phyloP scores from a whole-genome alignment of 2,329 filamentous ascomycete genomes.

The Coniochaeta sp. region DNA sequence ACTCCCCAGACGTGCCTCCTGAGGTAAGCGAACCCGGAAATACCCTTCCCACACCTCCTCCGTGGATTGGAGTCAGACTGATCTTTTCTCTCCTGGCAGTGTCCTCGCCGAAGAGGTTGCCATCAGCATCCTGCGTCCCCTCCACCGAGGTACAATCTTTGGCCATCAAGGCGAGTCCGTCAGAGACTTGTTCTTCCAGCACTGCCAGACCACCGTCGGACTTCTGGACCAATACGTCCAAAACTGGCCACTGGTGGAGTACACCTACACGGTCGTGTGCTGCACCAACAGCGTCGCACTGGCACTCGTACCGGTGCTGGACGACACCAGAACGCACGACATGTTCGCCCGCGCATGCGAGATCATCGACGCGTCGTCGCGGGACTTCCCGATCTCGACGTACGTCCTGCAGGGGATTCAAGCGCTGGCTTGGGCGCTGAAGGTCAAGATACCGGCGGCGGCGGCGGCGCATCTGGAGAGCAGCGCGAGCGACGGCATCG shows the following conservation, averaged over 20 bases:
- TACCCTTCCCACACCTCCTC: not conserved
- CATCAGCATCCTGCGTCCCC: constrained; percentile 1
- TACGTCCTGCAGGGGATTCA: not conserved
- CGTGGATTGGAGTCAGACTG: not conserved
- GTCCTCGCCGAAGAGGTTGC: not conserved
- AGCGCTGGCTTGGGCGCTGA: constrained; percentile 1
- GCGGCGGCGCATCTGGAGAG: not conserved
- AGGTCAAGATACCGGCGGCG: not conserved
- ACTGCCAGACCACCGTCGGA: not conserved
- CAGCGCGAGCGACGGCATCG: not conserved
- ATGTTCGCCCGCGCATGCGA: not conserved
- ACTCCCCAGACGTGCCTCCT: not conserved
- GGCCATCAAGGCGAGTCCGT: not conserved
- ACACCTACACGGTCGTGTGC: not conserved
- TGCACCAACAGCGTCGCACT: not conserved
- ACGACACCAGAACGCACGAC: not conserved
- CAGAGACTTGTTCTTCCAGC: not conserved
- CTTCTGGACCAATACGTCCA: not conserved
- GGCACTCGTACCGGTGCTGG: not conserved
- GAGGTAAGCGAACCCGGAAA: not conserved
- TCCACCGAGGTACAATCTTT: not conserved
- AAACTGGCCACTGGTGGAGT: not conserved
- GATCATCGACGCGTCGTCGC: not conserved
- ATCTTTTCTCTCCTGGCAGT: not conserved
- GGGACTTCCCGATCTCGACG: not conserved